phyloP scores from a whole-genome alignment of 2,329 filamentous ascomycete species.

The Gliomastix tumulicola region DNA sequence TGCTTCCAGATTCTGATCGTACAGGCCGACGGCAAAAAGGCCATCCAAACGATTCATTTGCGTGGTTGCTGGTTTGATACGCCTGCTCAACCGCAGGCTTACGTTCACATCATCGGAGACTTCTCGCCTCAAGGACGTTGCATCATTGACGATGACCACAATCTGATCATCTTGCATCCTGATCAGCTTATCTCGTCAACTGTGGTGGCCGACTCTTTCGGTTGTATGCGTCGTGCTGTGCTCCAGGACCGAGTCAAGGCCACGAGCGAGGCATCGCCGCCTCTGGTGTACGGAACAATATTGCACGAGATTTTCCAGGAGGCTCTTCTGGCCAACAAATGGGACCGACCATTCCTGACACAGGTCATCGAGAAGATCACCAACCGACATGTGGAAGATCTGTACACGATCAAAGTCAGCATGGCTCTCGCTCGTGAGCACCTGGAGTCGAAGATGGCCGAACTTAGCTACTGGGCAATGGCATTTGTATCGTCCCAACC shows the following conservation, averaged over 20 bases:
- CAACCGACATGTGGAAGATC: conserved; percentile 75
- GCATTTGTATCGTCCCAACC: conserved; percentile 70
- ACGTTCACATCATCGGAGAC: conserved; percentile 78
- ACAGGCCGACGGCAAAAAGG: conserved; percentile 65
- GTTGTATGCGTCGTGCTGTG: conserved; percentile 82
- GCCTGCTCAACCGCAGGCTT: conserved; percentile 64
- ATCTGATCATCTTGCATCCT: conserved; percentile 86
- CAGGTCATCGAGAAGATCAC: conserved; percentile 61
- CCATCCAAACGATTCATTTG: conserved; percentile 63
- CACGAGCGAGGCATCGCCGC: conserved; percentile 69
- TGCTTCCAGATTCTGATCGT: conserved; percentile 65
- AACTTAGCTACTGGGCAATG: conserved; percentile 76
- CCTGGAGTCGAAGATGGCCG: conserved; percentile 74
- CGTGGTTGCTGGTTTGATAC: conserved; percentile 85
- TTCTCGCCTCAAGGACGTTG: conserved; percentile 68
- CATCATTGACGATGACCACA: conserved; percentile 72
- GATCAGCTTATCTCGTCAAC: conserved; percentile 94
- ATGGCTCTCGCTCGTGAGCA: conserved; percentile 69
- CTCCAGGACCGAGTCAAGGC: conserved; percentile 93
- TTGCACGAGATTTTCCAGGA: conserved; percentile 95
- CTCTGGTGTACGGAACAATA: conserved; percentile 87
- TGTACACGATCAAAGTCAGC: conserved; percentile 80
- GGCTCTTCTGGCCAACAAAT: conserved; percentile 74
- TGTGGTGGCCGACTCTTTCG: conserved; percentile 93
- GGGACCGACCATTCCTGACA: conserved; percentile 64